Evolutionary conservation across 108 stramenopile genomes (phyloP).

Genomic region (Discostella pseudostelligera): DNA sequence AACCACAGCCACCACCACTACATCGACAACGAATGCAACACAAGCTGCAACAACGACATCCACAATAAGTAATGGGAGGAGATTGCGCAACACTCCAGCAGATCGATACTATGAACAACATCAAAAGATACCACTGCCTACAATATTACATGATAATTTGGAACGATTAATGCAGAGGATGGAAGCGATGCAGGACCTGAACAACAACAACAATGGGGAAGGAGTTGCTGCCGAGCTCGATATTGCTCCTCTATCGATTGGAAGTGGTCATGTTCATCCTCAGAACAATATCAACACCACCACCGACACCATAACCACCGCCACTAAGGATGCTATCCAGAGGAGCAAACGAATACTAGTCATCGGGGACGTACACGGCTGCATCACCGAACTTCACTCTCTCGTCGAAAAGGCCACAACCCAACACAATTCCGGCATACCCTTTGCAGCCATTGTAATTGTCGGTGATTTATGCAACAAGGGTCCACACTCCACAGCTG

Average conservation of each 20-base stretch:
- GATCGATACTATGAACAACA: constrained; percentile 50
- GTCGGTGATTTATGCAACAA: constrained; percentile 94
- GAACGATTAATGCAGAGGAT: constrained; percentile 1
- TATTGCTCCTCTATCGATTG: too few species aligned
- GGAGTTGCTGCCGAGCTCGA: too few species aligned
- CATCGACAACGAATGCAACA: too few species aligned
- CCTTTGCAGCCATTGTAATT: constrained; percentile 65
- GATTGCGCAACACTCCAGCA: constrained; percentile 42
- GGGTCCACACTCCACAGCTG: constrained; percentile 76
- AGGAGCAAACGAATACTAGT: constrained; percentile 49
- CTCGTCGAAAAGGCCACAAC: constrained; percentile 60
- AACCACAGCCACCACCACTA: background rate
- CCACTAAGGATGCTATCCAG: constrained; percentile 3
- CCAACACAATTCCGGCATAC: constrained; percentile 37
- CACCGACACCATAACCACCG: background rate
- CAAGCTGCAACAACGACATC: too few species aligned
- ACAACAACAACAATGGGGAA: background rate
- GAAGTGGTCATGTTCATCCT: too few species aligned
- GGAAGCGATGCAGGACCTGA: background rate
- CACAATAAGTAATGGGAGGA: background rate
- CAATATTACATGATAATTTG: constrained; percentile 33
- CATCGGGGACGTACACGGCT: constrained; percentile 89
- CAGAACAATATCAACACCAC: too few species aligned
- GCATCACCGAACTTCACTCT: constrained; percentile 60
- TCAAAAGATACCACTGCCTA: constrained; percentile 45